Conservation (phyloP, 352 stramenopile species). For the Thalassiosira exigua region DNA sequence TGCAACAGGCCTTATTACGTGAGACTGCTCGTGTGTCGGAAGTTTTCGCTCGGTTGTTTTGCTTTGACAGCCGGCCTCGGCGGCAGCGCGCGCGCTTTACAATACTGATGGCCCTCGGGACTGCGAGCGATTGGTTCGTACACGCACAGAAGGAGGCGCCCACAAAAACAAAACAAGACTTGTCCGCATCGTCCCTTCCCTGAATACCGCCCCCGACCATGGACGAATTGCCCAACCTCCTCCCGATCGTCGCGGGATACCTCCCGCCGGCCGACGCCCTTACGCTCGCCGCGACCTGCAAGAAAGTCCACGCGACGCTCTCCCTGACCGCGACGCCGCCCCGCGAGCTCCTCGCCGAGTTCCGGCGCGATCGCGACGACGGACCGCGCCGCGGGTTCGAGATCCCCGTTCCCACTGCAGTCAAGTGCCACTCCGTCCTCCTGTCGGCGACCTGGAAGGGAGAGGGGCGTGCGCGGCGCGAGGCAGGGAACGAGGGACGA, state of each 20-base stretch:
- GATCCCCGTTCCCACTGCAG: constrained; percentile 7
- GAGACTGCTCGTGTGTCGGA: too few species aligned
- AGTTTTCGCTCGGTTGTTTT: too few species aligned
- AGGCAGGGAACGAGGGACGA: not conserved
- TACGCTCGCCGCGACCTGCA: constrained; percentile 11
- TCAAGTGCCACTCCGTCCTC: constrained; percentile 17
- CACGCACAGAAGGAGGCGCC: too few species aligned
- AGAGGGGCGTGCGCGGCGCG: constrained; percentile 44
- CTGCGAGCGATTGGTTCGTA: too few species aligned
- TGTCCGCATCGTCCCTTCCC: too few species aligned
- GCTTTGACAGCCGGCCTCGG: too few species aligned
- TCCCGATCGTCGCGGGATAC: constrained; percentile 12
- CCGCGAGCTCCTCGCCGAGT: constrained; percentile 3
- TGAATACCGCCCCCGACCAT: too few species aligned
- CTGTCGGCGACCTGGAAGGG: constrained; percentile 32
- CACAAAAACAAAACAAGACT: too few species aligned
- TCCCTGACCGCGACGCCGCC: not conserved
- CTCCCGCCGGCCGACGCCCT: constrained; percentile 24
- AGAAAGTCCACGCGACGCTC: constrained; percentile 11
- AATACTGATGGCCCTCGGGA: too few species aligned
- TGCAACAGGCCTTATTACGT: too few species aligned
- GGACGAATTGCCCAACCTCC: constrained; percentile 28
- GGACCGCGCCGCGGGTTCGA: constrained; percentile 3
- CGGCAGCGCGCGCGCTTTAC: too few species aligned
- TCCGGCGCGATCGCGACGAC: constrained; percentile 2